Percentiles rank a stretch among this genome's conserved stretches.
phyloP scores from a whole-genome alignment of 1,139 yeast genomes.

The Suhomyces bolitotheri region DNA sequence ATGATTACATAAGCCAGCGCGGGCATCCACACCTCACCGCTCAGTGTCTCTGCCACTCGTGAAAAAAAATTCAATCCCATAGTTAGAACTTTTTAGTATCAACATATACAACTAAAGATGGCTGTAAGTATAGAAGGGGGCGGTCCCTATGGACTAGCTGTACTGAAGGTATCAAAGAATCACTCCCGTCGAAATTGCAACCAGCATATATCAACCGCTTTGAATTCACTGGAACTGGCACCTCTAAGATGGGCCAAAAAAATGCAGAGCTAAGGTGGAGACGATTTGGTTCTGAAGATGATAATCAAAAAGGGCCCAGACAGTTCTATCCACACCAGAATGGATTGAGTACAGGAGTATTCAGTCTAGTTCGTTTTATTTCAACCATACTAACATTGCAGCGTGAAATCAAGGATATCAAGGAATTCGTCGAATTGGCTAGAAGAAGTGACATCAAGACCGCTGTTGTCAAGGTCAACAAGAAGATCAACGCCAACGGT shows the following conservation, averaged over 20 bases:
- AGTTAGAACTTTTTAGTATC: slow-evolving; percentile 9
- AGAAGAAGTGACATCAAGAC: slow-evolving; percentile 95
- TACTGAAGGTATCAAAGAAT: no score
- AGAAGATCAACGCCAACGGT: slow-evolving; percentile 83
- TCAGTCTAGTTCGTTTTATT: no score
- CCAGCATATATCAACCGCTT: no score
- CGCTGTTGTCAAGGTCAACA: slow-evolving; percentile 89
- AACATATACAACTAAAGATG: slow-evolving; percentile 25
- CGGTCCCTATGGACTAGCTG: no score
- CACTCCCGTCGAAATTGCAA: no score
- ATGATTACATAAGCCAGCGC: slow-evolving; percentile 3
- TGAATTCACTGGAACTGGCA: no score
- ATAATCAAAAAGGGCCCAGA: no score
- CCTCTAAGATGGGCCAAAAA: no score
- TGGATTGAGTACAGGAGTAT: no score
- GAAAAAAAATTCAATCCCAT: slow-evolving; percentile 11
- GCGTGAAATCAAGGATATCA: slow-evolving; percentile 91
- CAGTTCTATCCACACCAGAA: no score
- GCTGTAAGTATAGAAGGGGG: slow-evolving; percentile 34
- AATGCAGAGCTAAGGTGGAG: no score
- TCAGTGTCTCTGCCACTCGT: slow-evolving; percentile 9
- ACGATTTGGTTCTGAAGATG: no score
- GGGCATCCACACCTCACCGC: slow-evolving; percentile 1
- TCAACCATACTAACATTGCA: slow-evolving; percentile 30
- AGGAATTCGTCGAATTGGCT: slow-evolving; percentile 96